These are phyloP conservation scores for Suillus alpinus DNA, from an alignment of 768 basidiomycete genomes.

Conservation along the genomic window DNA sequence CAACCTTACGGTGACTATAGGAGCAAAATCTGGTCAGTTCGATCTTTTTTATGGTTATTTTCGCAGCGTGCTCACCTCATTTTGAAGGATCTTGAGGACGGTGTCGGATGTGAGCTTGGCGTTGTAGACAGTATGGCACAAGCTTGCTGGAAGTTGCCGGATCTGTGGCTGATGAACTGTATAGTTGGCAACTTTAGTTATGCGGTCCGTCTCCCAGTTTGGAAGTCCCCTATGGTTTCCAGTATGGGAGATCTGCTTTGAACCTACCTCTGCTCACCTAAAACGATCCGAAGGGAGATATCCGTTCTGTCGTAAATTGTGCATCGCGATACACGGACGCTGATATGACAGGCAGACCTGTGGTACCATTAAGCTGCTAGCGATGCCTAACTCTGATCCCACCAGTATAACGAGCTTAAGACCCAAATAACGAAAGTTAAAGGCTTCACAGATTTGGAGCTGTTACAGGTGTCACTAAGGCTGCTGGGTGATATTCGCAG, in stretches of 20 bases:
- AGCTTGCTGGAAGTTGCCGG: conserved; percentile 24
- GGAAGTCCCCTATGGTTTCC: conserved; percentile 15
- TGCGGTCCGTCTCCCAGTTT: conserved; percentile 1
- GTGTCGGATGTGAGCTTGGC: conserved; percentile 6
- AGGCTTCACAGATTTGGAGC: neutral
- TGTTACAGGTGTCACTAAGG: neutral
- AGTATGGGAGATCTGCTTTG: neutral
- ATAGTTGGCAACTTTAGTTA: conserved; percentile 14
- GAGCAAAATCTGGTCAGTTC: conserved; percentile 18
- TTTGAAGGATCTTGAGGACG: conserved; percentile 36
- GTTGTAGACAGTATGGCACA: neutral
- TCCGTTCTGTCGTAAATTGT: too few relatives aligned
- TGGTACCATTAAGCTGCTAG: too few relatives aligned
- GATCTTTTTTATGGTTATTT: neutral
- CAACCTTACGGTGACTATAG: conserved; percentile 84
- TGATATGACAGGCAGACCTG: too few relatives aligned
- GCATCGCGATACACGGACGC: too few relatives aligned
- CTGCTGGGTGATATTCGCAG: neutral
- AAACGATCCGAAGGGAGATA: too few relatives aligned
- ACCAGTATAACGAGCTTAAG: neutral
- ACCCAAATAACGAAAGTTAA: neutral
- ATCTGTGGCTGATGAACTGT: conserved; percentile 30
- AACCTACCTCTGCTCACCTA: neutral
- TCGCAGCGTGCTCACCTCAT: conserved; percentile 53
- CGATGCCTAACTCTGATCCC: neutral